Evolutionary conservation across 352 stramenopile species (phyloP), one percentile per base, ranked within the genome.

Genomic region (Phytophthora ramorum): DNA sequence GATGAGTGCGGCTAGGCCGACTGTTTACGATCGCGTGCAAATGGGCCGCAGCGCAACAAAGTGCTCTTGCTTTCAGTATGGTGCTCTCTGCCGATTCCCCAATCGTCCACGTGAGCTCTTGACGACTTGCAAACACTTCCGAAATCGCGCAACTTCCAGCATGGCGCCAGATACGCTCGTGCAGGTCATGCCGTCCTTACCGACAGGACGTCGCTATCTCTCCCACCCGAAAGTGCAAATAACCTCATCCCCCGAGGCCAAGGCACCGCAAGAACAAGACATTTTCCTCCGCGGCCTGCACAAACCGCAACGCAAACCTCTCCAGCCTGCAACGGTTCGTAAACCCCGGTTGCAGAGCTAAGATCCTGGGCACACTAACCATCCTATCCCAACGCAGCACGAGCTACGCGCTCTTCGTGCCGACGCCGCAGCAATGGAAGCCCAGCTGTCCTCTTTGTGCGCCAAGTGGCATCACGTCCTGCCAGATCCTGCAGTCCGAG

Each of bases 371-470:
- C n/a, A n/a, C n/a, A n/a, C n/a, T n/a, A n/a, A n/a, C n/a, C n/a
- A n/a, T n/a, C n/a, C n/a, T n/a, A 14, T 38, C 37, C 4, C 28
- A 13, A 2, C 32, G 13, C 47, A 84, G 79, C 77, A 89, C 58
- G 81, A 90, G 38, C 69, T 90, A 26, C 76, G 79, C 0, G 57
- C 58, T 22, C 56, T 90, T 1, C 81, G 81, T 17, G 73, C 81
- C 30, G 75, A 90, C 49, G 65, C 74, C 8, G 66, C 66, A 0
- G 58, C 60, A 14, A 74, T 90, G 71, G 77, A 83, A 41, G 37
- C 72, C 3, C 63, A 83, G 44, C 61, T 90, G 30, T 55, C 71
- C 19, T 41, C 59, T 20, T 69, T 90, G 4, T 71, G 79, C 45
- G 26, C 38, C n/a, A 82, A 81, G 37, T 90, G 81, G 81, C 64